Conservation (phyloP, 2,329 filamentous ascomycete species). For the Xylariaceae sp. region DNA sequence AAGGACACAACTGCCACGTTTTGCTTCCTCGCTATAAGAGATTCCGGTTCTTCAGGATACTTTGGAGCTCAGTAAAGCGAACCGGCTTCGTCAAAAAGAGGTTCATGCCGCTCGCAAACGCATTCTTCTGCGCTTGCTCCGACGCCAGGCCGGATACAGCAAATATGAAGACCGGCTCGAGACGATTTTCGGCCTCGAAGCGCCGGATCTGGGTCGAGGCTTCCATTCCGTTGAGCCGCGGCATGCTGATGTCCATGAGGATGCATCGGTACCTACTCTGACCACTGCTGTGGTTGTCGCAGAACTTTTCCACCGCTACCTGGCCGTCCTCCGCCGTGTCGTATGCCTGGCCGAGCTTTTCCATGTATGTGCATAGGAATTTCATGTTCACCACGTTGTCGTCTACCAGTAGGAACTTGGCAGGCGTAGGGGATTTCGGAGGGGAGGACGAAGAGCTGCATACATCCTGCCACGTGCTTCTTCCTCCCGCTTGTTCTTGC, state of each 20-base stretch:
- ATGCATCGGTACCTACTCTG: slow-evolving; percentile 11
- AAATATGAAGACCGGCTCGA: slow-evolving; percentile 36
- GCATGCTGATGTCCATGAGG: slow-evolving; percentile 18
- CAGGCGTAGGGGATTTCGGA: too few relatives aligned
- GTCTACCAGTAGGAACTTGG: slow-evolving; percentile 35
- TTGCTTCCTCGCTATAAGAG: too few relatives aligned
- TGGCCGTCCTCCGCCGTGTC: slow-evolving; percentile 13
- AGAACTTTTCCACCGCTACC: slow-evolving; percentile 11
- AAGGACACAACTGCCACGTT: too few relatives aligned
- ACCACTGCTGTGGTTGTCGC: slow-evolving; percentile 3
- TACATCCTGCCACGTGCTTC: too few relatives aligned
- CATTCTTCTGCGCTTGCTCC: slow-evolving; percentile 39
- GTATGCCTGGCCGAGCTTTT: slow-evolving; percentile 22
- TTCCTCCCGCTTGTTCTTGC: too few relatives aligned
- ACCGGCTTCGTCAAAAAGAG: slow-evolving; percentile 45
- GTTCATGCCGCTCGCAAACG: slow-evolving; percentile 41
- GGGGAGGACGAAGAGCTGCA: too few relatives aligned
- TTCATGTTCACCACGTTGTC: slow-evolving; percentile 36
- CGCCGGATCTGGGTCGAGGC: slow-evolving; percentile 12
- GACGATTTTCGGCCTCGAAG: slow-evolving; percentile 24
- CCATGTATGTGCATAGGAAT: slow-evolving; percentile 29
- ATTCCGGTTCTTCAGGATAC: too few relatives aligned
- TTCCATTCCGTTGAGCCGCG: slow-evolving; percentile 11
- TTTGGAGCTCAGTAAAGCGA: slow-evolving; percentile 28
- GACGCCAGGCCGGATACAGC: slow-evolving; percentile 42